These are phyloP conservation scores for Saccharomycopsis hybrid DNA, from an alignment of 1,139 yeast species.

Conservation along the genomic window DNA sequence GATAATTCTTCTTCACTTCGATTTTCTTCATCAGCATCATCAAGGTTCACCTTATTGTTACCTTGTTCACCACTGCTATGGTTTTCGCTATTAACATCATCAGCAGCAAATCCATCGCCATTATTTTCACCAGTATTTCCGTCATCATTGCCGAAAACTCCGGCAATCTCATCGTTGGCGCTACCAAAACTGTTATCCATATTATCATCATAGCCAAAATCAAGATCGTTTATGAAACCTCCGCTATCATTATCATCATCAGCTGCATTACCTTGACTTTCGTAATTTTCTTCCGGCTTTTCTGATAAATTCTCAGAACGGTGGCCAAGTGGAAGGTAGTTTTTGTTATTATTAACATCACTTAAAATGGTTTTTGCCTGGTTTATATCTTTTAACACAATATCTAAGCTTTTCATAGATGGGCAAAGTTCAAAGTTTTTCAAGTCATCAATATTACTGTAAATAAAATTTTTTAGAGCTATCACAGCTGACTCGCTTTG, in stretches of 20 bases:
- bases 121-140: constrained; percentile 22
- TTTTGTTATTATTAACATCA: constrained; percentile 36
- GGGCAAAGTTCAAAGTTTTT: constrained; percentile 48
- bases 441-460: constrained; percentile 32
- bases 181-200: constrained; percentile 22
- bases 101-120: too few relatives aligned
- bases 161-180: constrained; percentile 19
- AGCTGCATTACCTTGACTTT: not conserved
- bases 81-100: not conserved
- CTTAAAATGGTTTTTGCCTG: constrained; percentile 48
- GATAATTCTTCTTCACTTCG: constrained; percentile 17
- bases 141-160: constrained; percentile 27
- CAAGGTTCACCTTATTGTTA: not conserved
- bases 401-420: constrained; percentile 49
- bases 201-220: constrained; percentile 28
- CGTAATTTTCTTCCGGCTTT: not conserved
- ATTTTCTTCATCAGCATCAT: constrained; percentile 11
- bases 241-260: not conserved
- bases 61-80: not conserved
- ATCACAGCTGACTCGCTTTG: constrained; percentile 26
- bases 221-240: constrained; percentile 23
- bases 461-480: constrained; percentile 29
- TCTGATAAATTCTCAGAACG: constrained; percentile 5
- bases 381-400: constrained; percentile 52
- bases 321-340: constrained; percentile 10